These are phyloP conservation scores for Colletotrichum lupini DNA, from an alignment of 2,329 filamentous ascomycete species.

Conservation along the genomic window DNA sequence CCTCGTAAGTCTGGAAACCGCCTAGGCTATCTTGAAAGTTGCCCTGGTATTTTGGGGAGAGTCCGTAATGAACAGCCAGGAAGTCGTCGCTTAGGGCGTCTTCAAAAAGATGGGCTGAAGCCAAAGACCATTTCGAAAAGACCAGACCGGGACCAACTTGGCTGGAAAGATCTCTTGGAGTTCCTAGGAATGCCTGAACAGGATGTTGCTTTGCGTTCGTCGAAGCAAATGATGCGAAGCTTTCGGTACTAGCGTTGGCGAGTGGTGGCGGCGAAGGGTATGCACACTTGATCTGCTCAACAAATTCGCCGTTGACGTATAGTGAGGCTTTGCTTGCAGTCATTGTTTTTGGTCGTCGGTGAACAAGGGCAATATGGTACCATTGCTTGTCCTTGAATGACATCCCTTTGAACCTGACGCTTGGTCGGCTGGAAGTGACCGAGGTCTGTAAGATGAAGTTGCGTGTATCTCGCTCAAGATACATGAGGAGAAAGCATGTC, in stretches of 20 bases:
- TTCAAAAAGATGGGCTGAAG: constrained; percentile 88
- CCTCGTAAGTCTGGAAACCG: constrained; percentile 95
- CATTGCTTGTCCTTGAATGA: constrained; percentile 81
- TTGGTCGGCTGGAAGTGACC: constrained; percentile 85
- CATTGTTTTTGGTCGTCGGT: constrained; percentile 81
- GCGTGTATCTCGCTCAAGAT: constrained; percentile 91
- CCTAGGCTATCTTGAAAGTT: constrained; percentile 98
- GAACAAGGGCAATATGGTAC: constrained; percentile 94
- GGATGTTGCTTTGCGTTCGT: constrained; percentile 69
- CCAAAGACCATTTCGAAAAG: constrained; percentile 86
- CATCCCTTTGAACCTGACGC: constrained; percentile 90
- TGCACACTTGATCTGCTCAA: constrained; percentile 88
- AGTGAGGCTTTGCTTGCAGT: constrained; percentile 84
- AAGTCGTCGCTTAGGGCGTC: constrained; percentile 91
- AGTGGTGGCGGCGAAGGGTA: constrained; percentile 83
- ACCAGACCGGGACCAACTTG: constrained; percentile 79
- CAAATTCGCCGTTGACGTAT: constrained; percentile 93
- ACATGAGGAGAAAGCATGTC: constrained; percentile 92
- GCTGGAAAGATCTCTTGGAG: constrained; percentile 86
- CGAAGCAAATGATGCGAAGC: constrained; percentile 76
- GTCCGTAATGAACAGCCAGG: constrained; percentile 87
- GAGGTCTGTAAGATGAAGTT: constrained; percentile 98
- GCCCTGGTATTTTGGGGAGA: constrained; percentile 91
- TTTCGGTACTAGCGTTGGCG: constrained; percentile 71
- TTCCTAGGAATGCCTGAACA: constrained; percentile 93